phyloP scores from a whole-genome alignment of 768 basidiomycete genomes.

The Auricularia cornea region DNA sequence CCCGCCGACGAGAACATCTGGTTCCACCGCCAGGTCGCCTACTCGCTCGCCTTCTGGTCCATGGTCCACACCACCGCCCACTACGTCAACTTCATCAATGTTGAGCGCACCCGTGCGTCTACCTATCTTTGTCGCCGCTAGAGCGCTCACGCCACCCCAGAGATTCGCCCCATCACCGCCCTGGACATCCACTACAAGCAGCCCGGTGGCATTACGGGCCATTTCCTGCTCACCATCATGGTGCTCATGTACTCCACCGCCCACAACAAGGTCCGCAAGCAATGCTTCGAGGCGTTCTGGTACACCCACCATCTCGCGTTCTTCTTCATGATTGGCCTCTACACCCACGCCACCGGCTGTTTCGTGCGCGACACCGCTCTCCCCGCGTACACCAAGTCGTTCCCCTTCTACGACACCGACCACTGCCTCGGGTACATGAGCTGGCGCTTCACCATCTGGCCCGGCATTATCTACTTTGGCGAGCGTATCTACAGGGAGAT shows the following conservation, averaged over 20 bases:
- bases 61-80: conserved; percentile 92
- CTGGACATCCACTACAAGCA: conserved; percentile 83
- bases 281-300: conserved; percentile 96
- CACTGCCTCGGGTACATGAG: conserved; percentile 88
- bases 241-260: conserved; percentile 88
- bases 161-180: conserved; percentile 72
- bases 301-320: conserved; percentile 93
- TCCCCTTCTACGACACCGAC: conserved; percentile 84
- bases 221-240: conserved; percentile 94
- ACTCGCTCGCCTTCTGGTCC: conserved; percentile 87
- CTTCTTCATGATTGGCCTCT: conserved; percentile 89
- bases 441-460: conserved; percentile 91
- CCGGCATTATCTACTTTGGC: conserved; percentile 80
- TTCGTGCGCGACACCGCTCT: conserved; percentile 82
- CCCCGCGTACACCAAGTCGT: conserved; percentile 58
- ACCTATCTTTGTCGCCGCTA: not conserved
- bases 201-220: conserved; percentile 87
- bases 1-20: conserved; percentile 93
- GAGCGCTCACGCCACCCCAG: conserved; percentile 25
- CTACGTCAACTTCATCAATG: conserved; percentile 89
- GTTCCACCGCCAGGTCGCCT: conserved; percentile 93
- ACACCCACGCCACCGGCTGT: conserved; percentile 86
- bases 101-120: conserved; percentile 73
- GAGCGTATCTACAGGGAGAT: conserved; percentile 82
- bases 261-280: conserved; percentile 76